A percentile compares a stretch with the other conserved stretches of the same genome.
These are phyloP conservation scores for Diplodia intermedia DNA, from an alignment of 2,329 filamentous ascomycete genomes.

Conservation along the genomic window DNA sequence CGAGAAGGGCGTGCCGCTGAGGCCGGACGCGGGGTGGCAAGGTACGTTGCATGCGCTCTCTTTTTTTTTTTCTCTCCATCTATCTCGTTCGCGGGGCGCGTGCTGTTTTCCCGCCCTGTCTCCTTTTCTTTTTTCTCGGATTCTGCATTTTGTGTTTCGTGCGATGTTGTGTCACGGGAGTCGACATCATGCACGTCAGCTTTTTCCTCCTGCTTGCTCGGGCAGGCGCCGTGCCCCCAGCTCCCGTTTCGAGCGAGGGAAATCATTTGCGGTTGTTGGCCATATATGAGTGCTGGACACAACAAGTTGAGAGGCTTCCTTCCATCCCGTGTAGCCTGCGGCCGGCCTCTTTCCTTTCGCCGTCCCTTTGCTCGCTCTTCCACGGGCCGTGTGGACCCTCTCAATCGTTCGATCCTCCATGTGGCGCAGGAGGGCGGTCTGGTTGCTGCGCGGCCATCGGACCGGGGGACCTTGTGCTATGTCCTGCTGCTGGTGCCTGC, in stretches of 20 bases:
- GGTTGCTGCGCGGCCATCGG: neutral
- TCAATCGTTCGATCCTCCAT: neutral
- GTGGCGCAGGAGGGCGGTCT: slow-evolving; percentile 13
- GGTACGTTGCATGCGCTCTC: slow-evolving; percentile 49
- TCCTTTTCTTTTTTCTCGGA: neutral
- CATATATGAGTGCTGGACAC: neutral
- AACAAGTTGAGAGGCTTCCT: neutral
- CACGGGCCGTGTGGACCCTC: neutral
- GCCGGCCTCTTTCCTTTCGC: neutral
- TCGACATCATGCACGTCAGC: neutral
- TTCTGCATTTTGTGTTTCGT: neutral
- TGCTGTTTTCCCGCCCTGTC: neutral
- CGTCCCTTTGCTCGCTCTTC: neutral
- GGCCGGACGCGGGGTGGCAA: slow-evolving; percentile 70
- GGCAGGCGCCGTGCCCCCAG: neutral
- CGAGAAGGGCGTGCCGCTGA: slow-evolving; percentile 60
- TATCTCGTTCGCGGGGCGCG: neutral
- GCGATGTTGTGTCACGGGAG: neutral
- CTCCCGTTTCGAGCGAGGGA: neutral
- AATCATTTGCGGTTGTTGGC: neutral
- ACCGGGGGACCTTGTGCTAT: slow-evolving; percentile 3
- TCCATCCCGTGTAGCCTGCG: neutral
- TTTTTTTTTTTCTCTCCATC: slow-evolving; percentile 6
- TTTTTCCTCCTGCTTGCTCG: neutral
- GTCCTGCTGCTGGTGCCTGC: neutral